Evolutionary conservation across 495 filamentous ascomycete genomes (phyloP).

Genomic region (Penicillium angulare): DNA sequence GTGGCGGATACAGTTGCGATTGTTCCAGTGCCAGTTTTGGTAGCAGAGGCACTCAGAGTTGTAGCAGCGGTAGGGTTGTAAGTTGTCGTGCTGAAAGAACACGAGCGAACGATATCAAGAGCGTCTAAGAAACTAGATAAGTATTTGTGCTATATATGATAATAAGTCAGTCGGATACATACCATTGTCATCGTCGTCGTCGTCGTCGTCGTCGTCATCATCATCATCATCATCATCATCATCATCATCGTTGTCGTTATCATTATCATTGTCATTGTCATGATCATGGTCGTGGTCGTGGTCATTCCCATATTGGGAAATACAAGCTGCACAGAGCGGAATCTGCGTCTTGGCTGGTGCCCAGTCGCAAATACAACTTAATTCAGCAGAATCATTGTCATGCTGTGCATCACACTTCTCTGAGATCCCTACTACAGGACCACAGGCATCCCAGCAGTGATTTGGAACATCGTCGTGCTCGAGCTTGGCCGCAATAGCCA

Average conservation of each 20-base stretch:
- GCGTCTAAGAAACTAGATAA: constrained; percentile 24
- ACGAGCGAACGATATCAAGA: constrained; percentile 33
- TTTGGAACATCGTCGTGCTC: constrained; percentile 34
- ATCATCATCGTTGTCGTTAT: no score
- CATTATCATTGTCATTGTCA: no score
- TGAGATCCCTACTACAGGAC: constrained; percentile 24
- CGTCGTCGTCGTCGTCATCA: constrained; percentile 15
- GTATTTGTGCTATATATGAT: background rate
- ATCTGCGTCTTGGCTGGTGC: constrained; percentile 22
- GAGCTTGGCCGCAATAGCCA: constrained; percentile 27
- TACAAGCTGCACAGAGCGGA: constrained; percentile 39
- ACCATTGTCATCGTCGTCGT: constrained; percentile 20
- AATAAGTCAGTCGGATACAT: background rate
- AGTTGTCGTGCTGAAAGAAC: constrained; percentile 29
- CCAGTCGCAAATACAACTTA: constrained; percentile 35
- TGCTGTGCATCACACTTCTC: constrained; percentile 25
- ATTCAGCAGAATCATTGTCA: constrained; percentile 29
- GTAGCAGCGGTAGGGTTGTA: constrained; percentile 26
- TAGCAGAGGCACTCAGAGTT: constrained; percentile 9
- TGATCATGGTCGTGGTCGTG: constrained; percentile 14
- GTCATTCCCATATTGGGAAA: constrained; percentile 26
- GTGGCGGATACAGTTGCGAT: background rate
- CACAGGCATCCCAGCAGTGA: constrained; percentile 31
- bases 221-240: no score
- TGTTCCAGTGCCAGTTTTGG: constrained; percentile 4